Conservation (phyloP, 768 basidiomycete genomes). For the Phaffia tasmanica region DNA sequence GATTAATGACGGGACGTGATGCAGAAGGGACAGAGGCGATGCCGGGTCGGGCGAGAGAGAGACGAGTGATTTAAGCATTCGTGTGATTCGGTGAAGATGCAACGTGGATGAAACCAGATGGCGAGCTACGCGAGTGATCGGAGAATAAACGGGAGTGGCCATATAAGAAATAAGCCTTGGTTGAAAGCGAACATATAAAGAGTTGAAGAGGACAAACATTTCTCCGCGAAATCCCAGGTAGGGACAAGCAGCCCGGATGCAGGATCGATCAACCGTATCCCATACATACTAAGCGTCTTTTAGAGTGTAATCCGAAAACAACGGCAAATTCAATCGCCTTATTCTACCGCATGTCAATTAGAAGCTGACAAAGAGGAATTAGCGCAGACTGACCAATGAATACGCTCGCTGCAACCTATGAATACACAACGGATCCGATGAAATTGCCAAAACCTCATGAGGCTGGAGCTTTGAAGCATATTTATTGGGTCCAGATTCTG, state of each 20-base stretch:
- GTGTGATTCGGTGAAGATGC: conserved; percentile 8
- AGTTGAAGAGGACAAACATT: background rate
- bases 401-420: conserved; percentile 5
- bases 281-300: background rate
- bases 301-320: background rate
- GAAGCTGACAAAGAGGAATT: background rate
- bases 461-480: background rate
- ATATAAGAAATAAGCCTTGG: background rate
- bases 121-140: background rate
- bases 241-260: background rate
- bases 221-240: background rate
- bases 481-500: conserved; percentile 5
- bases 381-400: conserved; percentile 6
- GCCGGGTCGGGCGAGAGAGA: background rate
- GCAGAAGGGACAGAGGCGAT: background rate
- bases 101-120: background rate
- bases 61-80: conserved; percentile 10
- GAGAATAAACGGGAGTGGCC: background rate
- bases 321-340: background rate
- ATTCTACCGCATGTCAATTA: background rate
- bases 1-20: conserved; percentile 9
- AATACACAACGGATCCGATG: background rate
- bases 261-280: conserved; percentile 2
- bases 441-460: conserved; percentile 3
- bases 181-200: background rate